phyloP scores from a whole-genome alignment of 2,329 filamentous ascomycete species.

The Pyrenochaeta sp. region DNA sequence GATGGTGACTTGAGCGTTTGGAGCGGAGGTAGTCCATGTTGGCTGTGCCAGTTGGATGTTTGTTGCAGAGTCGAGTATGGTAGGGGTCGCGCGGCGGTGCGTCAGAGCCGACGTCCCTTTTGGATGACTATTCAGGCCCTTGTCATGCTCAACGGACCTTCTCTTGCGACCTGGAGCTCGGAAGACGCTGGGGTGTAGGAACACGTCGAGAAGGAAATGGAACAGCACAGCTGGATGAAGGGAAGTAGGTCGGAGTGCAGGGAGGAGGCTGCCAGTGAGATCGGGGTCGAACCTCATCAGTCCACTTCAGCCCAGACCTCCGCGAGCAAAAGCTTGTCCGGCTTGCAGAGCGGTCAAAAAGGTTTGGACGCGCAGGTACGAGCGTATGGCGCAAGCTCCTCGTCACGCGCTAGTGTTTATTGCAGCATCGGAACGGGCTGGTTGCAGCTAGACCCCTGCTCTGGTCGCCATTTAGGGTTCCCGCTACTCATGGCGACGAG shows the following conservation, averaged over 20 bases:
- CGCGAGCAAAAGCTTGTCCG: conserved; percentile 13
- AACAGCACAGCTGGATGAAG: conserved; percentile 1
- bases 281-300: not conserved
- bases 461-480: not conserved
- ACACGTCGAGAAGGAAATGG: not conserved
- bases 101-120: conserved; percentile 10
- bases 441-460: conserved; percentile 12
- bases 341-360: conserved; percentile 4
- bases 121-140: conserved; percentile 4
- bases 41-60: not conserved
- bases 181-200: not conserved
- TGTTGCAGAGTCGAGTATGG: not conserved
- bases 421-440: conserved; percentile 13
- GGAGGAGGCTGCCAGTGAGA: conserved; percentile 5
- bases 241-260: conserved; percentile 3
- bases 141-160: conserved; percentile 11
- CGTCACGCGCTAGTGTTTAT: conserved; percentile 26
- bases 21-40: conserved; percentile 37
- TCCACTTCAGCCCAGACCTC: conserved; percentile 4
- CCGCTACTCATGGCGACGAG: conserved; percentile 7
- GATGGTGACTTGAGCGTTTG: conserved; percentile 31
- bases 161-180: no score
- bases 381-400: conserved; percentile 24
- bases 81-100: conserved; percentile 1
- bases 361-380: conserved; percentile 7